Evolutionary conservation across 2,329 filamentous ascomycete genomes (phyloP).

Genomic region (Pezicula neosporulosa): DNA sequence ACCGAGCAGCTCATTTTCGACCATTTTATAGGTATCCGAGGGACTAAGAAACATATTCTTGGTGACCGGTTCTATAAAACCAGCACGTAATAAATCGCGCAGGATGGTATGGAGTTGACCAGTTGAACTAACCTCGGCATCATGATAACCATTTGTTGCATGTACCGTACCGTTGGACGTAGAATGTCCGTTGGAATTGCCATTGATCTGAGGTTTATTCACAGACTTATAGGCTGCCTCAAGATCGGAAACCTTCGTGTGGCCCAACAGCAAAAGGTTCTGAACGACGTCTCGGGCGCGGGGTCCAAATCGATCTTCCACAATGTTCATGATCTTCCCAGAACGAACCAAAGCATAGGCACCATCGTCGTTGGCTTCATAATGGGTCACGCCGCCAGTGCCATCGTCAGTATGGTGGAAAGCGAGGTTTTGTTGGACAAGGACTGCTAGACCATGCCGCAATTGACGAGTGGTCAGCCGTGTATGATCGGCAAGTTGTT

Average conservation of each 20-base stretch:
- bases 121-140: slow-evolving; percentile 12
- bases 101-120: slow-evolving; percentile 42
- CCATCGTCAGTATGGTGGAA: slow-evolving; percentile 66
- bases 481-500: slow-evolving; percentile 67
- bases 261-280: slow-evolving; percentile 72
- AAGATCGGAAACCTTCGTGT: slow-evolving; percentile 69
- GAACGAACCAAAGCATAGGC: slow-evolving; percentile 80
- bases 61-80: slow-evolving; percentile 64
- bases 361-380: slow-evolving; percentile 77
- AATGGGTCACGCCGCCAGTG: slow-evolving; percentile 60
- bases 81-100: slow-evolving; percentile 52
- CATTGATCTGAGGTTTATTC: slow-evolving; percentile 22
- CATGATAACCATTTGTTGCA: slow-evolving; percentile 14
- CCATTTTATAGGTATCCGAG: slow-evolving; percentile 55
- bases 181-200: slow-evolving; percentile 24
- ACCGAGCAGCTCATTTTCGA: slow-evolving; percentile 60
- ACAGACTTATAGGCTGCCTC: slow-evolving; percentile 53
- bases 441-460: slow-evolving; percentile 75
- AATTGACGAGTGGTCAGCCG: slow-evolving; percentile 72
- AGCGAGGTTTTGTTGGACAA: slow-evolving; percentile 85
- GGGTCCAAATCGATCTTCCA: slow-evolving; percentile 71
- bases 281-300: slow-evolving; percentile 72
- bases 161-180: slow-evolving; percentile 8
- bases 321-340: slow-evolving; percentile 75
- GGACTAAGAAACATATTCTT: slow-evolving; percentile 55